phyloP scores from a whole-genome alignment of 2,329 filamentous ascomycete genomes.

The Hortaea werneckii region DNA sequence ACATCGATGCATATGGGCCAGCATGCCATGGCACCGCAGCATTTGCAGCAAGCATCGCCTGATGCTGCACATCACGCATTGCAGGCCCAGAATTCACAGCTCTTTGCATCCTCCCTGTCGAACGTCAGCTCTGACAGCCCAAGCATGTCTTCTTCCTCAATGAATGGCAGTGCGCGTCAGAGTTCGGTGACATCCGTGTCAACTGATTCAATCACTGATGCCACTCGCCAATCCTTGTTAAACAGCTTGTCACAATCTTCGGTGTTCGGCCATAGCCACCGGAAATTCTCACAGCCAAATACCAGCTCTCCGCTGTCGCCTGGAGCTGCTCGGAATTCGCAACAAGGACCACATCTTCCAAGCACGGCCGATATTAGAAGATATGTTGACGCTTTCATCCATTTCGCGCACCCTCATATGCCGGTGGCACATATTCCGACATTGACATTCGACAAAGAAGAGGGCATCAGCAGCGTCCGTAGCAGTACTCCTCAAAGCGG shows the following conservation, averaged over 20 bases:
- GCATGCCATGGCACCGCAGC: constrained; percentile 33
- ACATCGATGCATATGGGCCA: constrained; percentile 68
- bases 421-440: constrained; percentile 92
- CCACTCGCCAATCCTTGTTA: constrained; percentile 53
- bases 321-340: constrained; percentile 19
- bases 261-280: constrained; percentile 38
- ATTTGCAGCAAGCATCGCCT: constrained; percentile 8
- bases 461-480: constrained; percentile 51
- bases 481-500: constrained; percentile 37
- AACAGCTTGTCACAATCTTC: constrained; percentile 51
- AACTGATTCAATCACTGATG: constrained; percentile 56
- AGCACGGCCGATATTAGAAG: constrained; percentile 78
- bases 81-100: constrained; percentile 34
- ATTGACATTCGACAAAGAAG: constrained; percentile 74
- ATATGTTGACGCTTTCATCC: constrained; percentile 81
- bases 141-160: constrained; percentile 54
- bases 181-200: constrained; percentile 51
- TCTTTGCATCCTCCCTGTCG: constrained; percentile 50
- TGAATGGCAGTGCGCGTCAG: constrained; percentile 55
- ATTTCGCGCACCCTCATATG: constrained; percentile 85
- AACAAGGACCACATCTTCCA: constrained; percentile 50
- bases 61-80: constrained; percentile 27
- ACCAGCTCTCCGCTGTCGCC: constrained; percentile 43
- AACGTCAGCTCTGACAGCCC: constrained; percentile 59
- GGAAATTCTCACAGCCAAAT: constrained; percentile 51